These are phyloP conservation scores for Phialocephala sp. DNA, from an alignment of 2,329 filamentous ascomycete genomes.

Conservation along the genomic window DNA sequence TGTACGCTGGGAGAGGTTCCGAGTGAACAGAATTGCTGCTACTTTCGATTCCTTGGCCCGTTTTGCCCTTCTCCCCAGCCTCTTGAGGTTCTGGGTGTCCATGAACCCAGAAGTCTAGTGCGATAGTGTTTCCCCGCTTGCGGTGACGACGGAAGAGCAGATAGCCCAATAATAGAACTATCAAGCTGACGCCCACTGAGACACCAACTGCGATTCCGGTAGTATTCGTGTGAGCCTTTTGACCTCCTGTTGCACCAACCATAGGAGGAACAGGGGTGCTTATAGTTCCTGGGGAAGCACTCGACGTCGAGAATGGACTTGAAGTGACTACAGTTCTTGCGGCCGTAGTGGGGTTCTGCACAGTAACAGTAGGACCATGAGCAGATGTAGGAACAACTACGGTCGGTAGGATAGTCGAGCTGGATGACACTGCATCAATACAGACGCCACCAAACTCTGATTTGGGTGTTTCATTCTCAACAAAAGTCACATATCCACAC, in stretches of 20 bases:
- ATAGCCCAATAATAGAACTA: neutral
- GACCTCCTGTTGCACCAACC: neutral
- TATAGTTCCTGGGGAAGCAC: neutral
- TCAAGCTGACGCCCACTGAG: neutral
- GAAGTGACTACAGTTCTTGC: neutral
- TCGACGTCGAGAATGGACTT: neutral
- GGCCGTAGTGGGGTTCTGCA: neutral
- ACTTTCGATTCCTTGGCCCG: neutral
- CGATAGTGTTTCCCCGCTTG: neutral
- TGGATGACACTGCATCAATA: neutral
- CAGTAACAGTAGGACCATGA: too few species aligned
- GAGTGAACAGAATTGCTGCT: neutral
- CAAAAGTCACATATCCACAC: conserved; percentile 10
- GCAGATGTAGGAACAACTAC: too few species aligned
- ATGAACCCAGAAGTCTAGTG: conserved; percentile 8
- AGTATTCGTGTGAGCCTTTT: neutral
- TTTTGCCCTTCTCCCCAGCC: neutral
- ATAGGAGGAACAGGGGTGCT: neutral
- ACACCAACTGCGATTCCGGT: neutral
- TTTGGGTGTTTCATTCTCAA: neutral
- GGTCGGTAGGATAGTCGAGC: neutral
- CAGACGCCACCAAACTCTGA: neutral
- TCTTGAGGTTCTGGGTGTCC: neutral
- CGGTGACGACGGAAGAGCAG: neutral
- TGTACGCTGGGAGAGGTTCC: neutral